These are phyloP conservation scores for Tricholoma bakamatsutake DNA, from an alignment of 768 basidiomycete species.

Conservation along the genomic window DNA sequence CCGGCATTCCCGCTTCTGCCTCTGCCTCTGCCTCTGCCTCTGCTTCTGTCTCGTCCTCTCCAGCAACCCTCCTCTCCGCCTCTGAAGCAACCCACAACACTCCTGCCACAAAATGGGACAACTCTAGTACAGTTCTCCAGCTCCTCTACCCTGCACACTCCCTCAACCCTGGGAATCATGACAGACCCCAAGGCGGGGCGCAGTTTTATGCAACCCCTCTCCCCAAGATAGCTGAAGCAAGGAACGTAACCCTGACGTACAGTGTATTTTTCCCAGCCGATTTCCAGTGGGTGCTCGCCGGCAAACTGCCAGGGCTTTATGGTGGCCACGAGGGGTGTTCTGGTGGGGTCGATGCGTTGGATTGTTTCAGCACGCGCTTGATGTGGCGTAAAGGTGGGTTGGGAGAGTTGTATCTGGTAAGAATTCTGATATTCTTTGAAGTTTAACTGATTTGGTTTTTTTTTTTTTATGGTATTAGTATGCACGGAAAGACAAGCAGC, in stretches of 20 bases:
- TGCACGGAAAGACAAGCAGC: constrained; percentile 68
- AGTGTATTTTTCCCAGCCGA: constrained; percentile 70
- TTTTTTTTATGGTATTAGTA: constrained; percentile 40
- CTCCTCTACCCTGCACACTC: constrained; percentile 65
- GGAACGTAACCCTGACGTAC: constrained; percentile 56
- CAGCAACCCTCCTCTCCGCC: constrained; percentile 50
- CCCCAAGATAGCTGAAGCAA: constrained; percentile 34
- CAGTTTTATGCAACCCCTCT: constrained; percentile 55
- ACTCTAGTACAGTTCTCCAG: constrained; percentile 44
- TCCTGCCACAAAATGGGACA: constrained; percentile 15
- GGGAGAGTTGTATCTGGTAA: constrained; percentile 74
- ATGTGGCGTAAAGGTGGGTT: constrained; percentile 72
- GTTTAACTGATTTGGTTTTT: not conserved
- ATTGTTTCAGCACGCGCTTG: constrained; percentile 79
- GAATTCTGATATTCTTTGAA: constrained; percentile 17
- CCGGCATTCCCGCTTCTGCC: constrained; percentile 36
- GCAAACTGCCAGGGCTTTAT: constrained; percentile 81
- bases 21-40: constrained; percentile 16
- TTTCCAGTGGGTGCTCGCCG: constrained; percentile 76
- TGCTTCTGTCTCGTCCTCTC: not conserved
- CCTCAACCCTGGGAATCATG: constrained; percentile 55
- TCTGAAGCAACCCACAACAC: constrained; percentile 18
- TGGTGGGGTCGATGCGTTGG: constrained; percentile 62
- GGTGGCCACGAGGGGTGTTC: constrained; percentile 66
- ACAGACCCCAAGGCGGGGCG: constrained; percentile 60